A percentile compares a stretch with the other conserved stretches of the same genome.
Evolutionary conservation across 2,329 filamentous ascomycete genomes (phyloP).

Genomic region (Macroventuria anomochaeta): DNA sequence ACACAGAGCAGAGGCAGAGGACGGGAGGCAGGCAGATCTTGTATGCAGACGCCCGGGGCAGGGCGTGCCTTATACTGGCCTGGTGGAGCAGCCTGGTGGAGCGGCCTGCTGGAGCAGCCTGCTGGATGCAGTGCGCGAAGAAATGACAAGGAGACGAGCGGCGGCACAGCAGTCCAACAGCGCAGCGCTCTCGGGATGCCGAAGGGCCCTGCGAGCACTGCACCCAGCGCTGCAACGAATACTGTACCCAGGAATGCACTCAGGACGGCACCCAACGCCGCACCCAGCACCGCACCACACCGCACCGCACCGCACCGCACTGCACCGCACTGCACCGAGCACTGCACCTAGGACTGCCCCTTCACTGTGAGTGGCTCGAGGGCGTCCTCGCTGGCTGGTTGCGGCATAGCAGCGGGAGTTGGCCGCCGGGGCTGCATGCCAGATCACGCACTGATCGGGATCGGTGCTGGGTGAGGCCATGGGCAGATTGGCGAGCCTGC

Average conservation of each 20-base stretch:
- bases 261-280: no score
- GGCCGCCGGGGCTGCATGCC: background rate
- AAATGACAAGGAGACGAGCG: constrained; percentile 25
- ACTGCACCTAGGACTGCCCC: no score
- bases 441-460: constrained; percentile 8
- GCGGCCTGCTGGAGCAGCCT: no score
- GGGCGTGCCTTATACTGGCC: constrained; percentile 10
- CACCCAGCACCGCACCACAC: no score
- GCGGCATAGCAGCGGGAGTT: background rate
- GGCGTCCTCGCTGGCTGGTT: background rate
- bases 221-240: no score
- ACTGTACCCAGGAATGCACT: no score
- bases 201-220: constrained; percentile 8
- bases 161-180: constrained; percentile 6
- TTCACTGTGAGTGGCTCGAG: background rate
- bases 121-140: constrained; percentile 9
- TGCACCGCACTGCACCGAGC: no score
- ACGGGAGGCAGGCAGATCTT: background rate
- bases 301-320: no score
- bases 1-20: background rate
- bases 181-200: constrained; percentile 20
- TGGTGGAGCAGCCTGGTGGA: background rate
- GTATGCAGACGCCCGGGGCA: constrained; percentile 2
- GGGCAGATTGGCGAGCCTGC: constrained; percentile 15
- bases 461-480: background rate